A percentile compares a stretch with the other conserved stretches of the same genome.
phyloP scores from a whole-genome alignment of 495 filamentous ascomycete species.

The Jackrogersella minutella region DNA sequence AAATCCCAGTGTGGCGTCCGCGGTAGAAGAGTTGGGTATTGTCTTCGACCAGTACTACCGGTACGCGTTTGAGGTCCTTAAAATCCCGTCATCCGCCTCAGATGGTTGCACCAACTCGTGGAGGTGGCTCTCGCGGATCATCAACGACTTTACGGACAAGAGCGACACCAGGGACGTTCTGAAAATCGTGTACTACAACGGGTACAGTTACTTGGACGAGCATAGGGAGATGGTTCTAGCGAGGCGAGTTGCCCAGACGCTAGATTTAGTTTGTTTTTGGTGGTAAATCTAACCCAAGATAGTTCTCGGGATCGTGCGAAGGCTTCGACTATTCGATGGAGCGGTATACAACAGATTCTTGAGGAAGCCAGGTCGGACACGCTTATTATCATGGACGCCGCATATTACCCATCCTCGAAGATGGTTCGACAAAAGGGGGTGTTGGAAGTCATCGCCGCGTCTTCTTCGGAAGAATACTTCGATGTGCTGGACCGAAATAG shows the following conservation, averaged over 20 bases:
- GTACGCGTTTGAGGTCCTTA: conserved; percentile 50
- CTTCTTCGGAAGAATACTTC: conserved; percentile 55
- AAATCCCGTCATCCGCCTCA: conserved; percentile 50
- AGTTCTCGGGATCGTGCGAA: conserved; percentile 54
- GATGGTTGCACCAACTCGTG: conserved; percentile 53
- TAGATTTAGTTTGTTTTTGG: background rate
- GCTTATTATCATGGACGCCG: conserved; percentile 60
- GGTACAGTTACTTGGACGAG: conserved; percentile 55
- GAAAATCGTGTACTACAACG: conserved; percentile 59
- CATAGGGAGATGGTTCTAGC: conserved; percentile 58
- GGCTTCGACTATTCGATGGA: conserved; percentile 55
- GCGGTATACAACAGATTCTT: conserved; percentile 55
- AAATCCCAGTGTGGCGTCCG: conserved; percentile 42
- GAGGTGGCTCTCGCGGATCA: conserved; percentile 52
- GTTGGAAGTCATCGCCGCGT: conserved; percentile 58
- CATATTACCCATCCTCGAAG: conserved; percentile 56
- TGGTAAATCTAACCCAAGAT: conserved; percentile 15
- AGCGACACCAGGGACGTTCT: conserved; percentile 55
- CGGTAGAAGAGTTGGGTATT: conserved; percentile 50
- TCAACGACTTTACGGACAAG: conserved; percentile 55
- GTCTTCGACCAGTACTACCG: conserved; percentile 55
- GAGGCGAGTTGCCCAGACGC: conserved; percentile 45
- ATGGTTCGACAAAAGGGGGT: conserved; percentile 52
- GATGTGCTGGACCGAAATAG: conserved; percentile 49
- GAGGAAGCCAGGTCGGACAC: conserved; percentile 55